Conservation (phyloP, 768 basidiomycete species). For the Amanita inopinata region DNA sequence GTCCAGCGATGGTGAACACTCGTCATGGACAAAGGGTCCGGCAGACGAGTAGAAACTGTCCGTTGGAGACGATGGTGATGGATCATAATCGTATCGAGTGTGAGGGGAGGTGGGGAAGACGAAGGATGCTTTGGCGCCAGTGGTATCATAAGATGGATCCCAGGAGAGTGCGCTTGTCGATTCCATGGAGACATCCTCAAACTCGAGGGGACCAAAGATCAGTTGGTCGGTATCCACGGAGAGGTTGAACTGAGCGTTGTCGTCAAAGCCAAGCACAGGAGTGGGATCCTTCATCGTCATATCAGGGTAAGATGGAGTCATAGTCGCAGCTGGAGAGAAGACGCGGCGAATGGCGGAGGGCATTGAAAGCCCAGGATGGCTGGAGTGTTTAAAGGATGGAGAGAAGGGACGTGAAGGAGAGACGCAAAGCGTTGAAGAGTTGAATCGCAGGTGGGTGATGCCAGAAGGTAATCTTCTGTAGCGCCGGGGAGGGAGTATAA, state of each 20-base stretch:
- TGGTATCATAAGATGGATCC: slow-evolving; percentile 28
- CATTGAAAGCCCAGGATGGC: slow-evolving; percentile 28
- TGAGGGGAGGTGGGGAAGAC: slow-evolving; percentile 23
- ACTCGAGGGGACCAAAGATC: slow-evolving; percentile 51
- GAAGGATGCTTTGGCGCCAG: slow-evolving; percentile 33
- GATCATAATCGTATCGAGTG: slow-evolving; percentile 24
- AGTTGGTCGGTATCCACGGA: slow-evolving; percentile 37
- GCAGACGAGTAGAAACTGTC: slow-evolving; percentile 29
- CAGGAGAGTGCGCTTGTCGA: slow-evolving; percentile 23
- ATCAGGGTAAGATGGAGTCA: slow-evolving; percentile 12
- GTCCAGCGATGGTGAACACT: slow-evolving; percentile 34
- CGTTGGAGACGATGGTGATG: slow-evolving; percentile 30
- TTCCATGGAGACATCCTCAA: slow-evolving; percentile 33
- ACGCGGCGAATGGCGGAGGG: slow-evolving; percentile 28
- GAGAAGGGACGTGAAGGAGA: slow-evolving; percentile 26
- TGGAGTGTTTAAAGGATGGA: slow-evolving; percentile 16
- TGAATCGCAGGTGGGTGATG: slow-evolving; percentile 17
- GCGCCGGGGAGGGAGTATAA: slow-evolving; percentile 24
- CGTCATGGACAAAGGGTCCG: slow-evolving; percentile 27
- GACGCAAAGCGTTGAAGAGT: slow-evolving; percentile 13
- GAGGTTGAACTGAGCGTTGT: slow-evolving; percentile 21
- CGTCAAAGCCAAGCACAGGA: slow-evolving; percentile 28
- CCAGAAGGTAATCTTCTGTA: slow-evolving; percentile 19
- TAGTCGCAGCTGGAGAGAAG: slow-evolving; percentile 19
- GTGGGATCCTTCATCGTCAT: slow-evolving; percentile 17